Conservation (phyloP, 768 basidiomycete genomes). For the Tephrocybe sp. region DNA sequence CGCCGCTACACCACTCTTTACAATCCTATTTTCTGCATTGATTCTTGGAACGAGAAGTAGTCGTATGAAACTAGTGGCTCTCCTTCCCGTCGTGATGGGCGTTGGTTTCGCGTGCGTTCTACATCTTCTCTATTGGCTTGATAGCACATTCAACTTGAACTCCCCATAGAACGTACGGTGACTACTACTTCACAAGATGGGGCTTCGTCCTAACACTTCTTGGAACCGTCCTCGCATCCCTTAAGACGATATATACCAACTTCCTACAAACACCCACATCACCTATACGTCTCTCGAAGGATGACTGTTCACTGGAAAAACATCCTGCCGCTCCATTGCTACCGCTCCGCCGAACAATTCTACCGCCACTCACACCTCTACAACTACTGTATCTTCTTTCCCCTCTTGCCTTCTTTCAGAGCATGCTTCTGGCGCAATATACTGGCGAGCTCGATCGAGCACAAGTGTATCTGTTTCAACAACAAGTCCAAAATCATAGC, state of each 20-base stretch:
- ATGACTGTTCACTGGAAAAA: too few species aligned
- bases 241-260: conserved; percentile 93
- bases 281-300: too few species aligned
- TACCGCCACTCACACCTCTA: conserved; percentile 51
- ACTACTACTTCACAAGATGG: conserved; percentile 85
- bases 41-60: conserved; percentile 64
- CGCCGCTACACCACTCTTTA: conserved; percentile 90
- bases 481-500: background rate
- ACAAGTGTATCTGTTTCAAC: conserved; percentile 26
- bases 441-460: conserved; percentile 79
- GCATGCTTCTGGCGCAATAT: conserved; percentile 69
- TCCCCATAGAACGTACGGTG: conserved; percentile 77
- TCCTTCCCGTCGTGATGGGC: conserved; percentile 84
- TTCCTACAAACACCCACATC: conserved; percentile 54
- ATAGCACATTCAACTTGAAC: background rate
- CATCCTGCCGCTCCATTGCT: background rate
- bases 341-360: background rate
- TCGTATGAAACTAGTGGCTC: conserved; percentile 60
- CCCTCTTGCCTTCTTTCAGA: conserved; percentile 88
- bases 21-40: conserved; percentile 71
- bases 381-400: conserved; percentile 89
- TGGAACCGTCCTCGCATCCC: conserved; percentile 87
- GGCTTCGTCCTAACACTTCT: conserved; percentile 87
- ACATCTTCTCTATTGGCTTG: background rate
- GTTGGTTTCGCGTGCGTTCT: conserved; percentile 83